These are phyloP conservation scores for Mortierella alpina DNA, from an alignment of 192 early-diverging fungal species.

Conservation along the genomic window DNA sequence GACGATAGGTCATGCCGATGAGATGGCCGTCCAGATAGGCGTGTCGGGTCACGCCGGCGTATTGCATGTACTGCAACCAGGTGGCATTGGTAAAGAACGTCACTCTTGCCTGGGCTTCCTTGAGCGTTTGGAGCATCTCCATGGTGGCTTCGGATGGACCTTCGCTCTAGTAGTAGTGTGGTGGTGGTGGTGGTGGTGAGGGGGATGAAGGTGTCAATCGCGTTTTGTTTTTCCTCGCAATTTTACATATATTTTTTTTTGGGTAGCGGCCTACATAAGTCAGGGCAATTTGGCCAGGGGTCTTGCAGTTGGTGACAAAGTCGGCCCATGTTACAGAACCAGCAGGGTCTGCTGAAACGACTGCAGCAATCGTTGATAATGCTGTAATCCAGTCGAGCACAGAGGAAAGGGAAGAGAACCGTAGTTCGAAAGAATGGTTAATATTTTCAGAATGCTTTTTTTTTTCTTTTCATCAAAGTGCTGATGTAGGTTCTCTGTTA, in stretches of 20 bases:
- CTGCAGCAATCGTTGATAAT: constrained; percentile 17
- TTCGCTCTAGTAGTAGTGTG: constrained; percentile 54
- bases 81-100: constrained; percentile 65
- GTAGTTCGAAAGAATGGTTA: not conserved
- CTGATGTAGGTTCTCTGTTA: too few species aligned
- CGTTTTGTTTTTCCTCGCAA: not conserved
- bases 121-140: constrained; percentile 60
- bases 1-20: constrained; percentile 67
- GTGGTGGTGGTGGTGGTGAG: not conserved
- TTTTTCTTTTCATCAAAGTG: not conserved
- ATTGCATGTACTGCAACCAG: constrained; percentile 65
- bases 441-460: not conserved
- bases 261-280: constrained; percentile 54
- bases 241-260: constrained; percentile 9
- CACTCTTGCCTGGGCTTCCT: constrained; percentile 56
- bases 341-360: not conserved
- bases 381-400: not conserved
- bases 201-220: not conserved
- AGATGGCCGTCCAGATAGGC: constrained; percentile 65
- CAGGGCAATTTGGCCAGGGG: constrained; percentile 57
- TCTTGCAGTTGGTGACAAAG: constrained; percentile 42
- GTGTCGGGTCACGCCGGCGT: constrained; percentile 61
- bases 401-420: not conserved
- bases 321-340: constrained; percentile 23
- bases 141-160: constrained; percentile 65